phyloP scores from a whole-genome alignment of 2,329 filamentous ascomycete genomes.

The Penicillium expansum region DNA sequence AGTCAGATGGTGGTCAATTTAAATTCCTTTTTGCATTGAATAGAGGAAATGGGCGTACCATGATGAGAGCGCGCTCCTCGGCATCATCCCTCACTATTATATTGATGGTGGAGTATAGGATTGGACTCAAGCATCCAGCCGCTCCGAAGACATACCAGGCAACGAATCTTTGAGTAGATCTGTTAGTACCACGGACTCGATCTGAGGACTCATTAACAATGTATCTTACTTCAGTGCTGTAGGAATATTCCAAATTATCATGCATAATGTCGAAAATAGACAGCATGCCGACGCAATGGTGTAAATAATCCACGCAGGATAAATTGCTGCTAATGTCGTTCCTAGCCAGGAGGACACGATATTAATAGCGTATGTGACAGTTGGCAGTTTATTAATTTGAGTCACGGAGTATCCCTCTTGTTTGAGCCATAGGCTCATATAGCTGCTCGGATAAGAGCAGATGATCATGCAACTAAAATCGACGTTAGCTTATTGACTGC shows the following conservation, averaged over 20 bases:
- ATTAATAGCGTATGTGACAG: conserved; percentile 49
- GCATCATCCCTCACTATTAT: conserved; percentile 41
- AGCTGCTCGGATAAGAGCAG: conserved; percentile 45
- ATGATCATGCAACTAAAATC: conserved; percentile 43
- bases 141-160: conserved; percentile 46
- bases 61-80: conserved; percentile 42
- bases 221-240: conserved; percentile 44
- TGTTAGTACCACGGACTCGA: background rate
- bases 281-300: conserved; percentile 42
- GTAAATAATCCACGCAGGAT: conserved; percentile 51
- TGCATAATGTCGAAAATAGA: conserved; percentile 47
- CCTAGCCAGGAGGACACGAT: conserved; percentile 51
- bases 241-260: conserved; percentile 53
- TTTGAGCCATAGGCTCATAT: conserved; percentile 57
- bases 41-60: conserved; percentile 14
- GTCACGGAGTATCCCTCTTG: conserved; percentile 49
- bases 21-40: background rate
- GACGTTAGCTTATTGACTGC: background rate
- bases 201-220: background rate
- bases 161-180: conserved; percentile 31
- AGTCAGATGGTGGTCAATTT: background rate
- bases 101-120: conserved; percentile 47
- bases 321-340: conserved; percentile 52
- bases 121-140: conserved; percentile 41
- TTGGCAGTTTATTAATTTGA: conserved; percentile 52